These are phyloP conservation scores for Claviceps sp. DNA, from an alignment of 2,329 filamentous ascomycete genomes.

Conservation along the genomic window DNA sequence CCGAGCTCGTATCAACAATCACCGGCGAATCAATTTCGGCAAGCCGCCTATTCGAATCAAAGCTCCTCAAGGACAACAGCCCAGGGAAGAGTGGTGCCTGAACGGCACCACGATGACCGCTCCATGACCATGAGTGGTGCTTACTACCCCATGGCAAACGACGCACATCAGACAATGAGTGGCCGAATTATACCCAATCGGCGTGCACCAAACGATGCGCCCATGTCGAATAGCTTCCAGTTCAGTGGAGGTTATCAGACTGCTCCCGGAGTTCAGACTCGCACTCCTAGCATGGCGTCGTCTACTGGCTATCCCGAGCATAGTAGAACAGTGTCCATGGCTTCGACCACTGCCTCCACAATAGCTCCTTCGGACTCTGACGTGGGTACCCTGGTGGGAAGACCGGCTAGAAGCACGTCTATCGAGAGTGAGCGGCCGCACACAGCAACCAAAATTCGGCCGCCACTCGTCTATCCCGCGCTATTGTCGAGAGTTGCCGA, in stretches of 20 bases:
- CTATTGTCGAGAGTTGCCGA: conserved; percentile 86
- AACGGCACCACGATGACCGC: conserved; percentile 79
- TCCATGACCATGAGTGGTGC: conserved; percentile 90
- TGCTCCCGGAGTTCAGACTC: conserved; percentile 40
- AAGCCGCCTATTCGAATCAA: conserved; percentile 54
- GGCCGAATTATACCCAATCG: conserved; percentile 76
- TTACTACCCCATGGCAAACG: conserved; percentile 54
- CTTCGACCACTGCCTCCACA: conserved; percentile 64
- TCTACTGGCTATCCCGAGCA: conserved; percentile 34
- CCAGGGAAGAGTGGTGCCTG: conserved; percentile 81
- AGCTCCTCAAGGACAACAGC: conserved; percentile 69
- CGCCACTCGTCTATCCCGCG: conserved; percentile 87
- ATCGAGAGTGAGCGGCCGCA: conserved; percentile 41
- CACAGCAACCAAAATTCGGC: conserved; percentile 46
- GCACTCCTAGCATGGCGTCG: conserved; percentile 48
- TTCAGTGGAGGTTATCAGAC: conserved; percentile 26
- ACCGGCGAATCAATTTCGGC: conserved; percentile 64
- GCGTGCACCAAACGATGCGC: conserved; percentile 31
- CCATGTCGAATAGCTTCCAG: conserved; percentile 22
- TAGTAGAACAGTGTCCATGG: conserved; percentile 77
- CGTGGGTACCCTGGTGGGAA: conserved; percentile 36
- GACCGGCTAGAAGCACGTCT: conserved; percentile 44
- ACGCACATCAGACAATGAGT: conserved; percentile 83
- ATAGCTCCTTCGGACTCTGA: conserved; percentile 48
- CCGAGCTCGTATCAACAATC: conserved; percentile 48